Conservation (phyloP, 257 asterid species). For the Verbascum thapsus region DNA sequence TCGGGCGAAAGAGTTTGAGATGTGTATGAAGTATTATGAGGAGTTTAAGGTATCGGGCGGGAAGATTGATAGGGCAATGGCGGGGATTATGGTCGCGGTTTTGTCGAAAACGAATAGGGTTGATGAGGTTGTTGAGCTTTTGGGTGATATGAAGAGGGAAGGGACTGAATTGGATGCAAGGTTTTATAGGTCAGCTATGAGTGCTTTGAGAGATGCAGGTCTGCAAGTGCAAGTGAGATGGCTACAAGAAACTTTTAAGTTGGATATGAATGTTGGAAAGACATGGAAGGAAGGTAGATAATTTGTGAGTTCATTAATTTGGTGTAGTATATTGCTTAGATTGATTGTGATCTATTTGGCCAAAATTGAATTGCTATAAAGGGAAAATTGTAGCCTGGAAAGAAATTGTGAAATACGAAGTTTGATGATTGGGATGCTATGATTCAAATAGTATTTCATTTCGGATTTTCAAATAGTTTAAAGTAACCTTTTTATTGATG, state of each 20-base stretch:
- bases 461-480: too few relatives aligned
- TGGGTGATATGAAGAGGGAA: constrained; percentile 67
- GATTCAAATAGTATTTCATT: too few relatives aligned
- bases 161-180: constrained; percentile 63
- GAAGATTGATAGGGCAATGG: constrained; percentile 70
- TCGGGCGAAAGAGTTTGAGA: constrained; percentile 55
- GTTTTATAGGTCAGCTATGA: constrained; percentile 71
- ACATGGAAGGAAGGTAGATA: background rate
- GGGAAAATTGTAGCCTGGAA: too few relatives aligned
- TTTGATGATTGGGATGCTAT: too few relatives aligned
- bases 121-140: constrained; percentile 69
- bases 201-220: constrained; percentile 80
- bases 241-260: constrained; percentile 56
- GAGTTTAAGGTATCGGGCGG: constrained; percentile 74
- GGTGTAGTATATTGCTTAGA: background rate
- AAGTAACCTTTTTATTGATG: too few relatives aligned
- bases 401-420: too few relatives aligned
- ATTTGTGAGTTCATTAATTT: background rate
- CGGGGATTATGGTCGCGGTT: constrained; percentile 82
- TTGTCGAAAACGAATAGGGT: constrained; percentile 72
- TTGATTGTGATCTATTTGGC: constrained; percentile 10
- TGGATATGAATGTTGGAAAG: constrained; percentile 16
- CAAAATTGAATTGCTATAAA: background rate
- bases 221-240: constrained; percentile 55
- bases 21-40: constrained; percentile 51